Base-by-base conservation (phyloP, 768 basidiomycete species). In the Leccinum variicolor region DNA sequence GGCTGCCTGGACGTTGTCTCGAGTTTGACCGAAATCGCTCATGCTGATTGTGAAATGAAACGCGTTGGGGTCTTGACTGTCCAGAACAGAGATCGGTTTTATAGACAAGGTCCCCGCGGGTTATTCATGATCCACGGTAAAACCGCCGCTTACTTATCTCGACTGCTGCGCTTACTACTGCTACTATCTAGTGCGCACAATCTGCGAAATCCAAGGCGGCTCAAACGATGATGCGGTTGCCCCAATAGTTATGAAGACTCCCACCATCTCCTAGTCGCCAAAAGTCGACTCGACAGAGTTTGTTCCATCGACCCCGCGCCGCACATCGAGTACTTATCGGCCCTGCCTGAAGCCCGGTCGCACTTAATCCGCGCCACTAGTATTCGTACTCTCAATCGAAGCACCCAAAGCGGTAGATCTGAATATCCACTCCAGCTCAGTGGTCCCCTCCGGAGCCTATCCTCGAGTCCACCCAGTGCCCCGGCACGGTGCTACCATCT, bases 1-100 rank as follows among this genome's bases (percentile, higher is more conserved):
- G 14, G 78, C 78, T 4, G 52, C 33, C 9, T 59, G 49, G 54
- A 63, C 60, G 3, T 14, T 11, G 3, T 56, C 41, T n/a, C 50
- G 50, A 2, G 68, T 60, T 3, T 55, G 54, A 17, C 15, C 25
- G n/a, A 59, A 59, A 41, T 62, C 57, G 6, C 53, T 6, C 62
- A 70, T 65, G 54, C 2, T 61, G 41, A 48, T 4, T 39, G 52
- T 15, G 25, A 28, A 19, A 6, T 47, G 26, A 25, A 39, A 34
- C n/a, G 14, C 10, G 25, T 17, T 28, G 14, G 3, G 25, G n/a
- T 33, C n/a, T 29, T 11, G n/a, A 28, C 8, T 26, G 25, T 47
- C 23, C n/a, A n/a, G 19, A 21, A 14, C 5, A 41, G 1, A 14
- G 23, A 15, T 26, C 26, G 9, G 15, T 48, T 26, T 28, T 48